Evolutionary conservation across 2,329 filamentous ascomycete species (phyloP).

Genomic region (Fusarium cicatricum): DNA sequence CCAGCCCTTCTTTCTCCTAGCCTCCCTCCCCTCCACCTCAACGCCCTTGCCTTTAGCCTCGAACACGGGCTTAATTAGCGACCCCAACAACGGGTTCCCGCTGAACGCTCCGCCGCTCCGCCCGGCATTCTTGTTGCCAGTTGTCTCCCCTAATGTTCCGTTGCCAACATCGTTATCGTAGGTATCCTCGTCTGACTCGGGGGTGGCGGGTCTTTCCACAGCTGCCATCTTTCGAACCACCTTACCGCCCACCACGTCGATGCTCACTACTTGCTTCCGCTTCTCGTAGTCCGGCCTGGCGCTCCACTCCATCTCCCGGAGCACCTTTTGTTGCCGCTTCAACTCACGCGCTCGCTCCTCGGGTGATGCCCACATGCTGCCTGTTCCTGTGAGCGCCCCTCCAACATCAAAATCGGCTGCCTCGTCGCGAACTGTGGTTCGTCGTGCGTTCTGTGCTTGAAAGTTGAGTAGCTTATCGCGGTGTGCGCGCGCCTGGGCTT

Average conservation of each 20-base stretch:
- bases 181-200: constrained; percentile 54
- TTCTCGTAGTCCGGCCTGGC: constrained; percentile 89
- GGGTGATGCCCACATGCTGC: constrained; percentile 81
- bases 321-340: constrained; percentile 83
- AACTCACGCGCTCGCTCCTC: constrained; percentile 83
- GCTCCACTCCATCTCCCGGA: constrained; percentile 88
- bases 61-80: constrained; percentile 70
- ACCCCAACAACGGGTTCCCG: constrained; percentile 71
- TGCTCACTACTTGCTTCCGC: constrained; percentile 81
- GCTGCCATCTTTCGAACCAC: constrained; percentile 77
- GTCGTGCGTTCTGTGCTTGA: constrained; percentile 83
- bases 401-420: constrained; percentile 70
- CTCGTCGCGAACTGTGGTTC: constrained; percentile 88
- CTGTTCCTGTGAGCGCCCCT: constrained; percentile 54
- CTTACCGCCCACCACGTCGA: constrained; percentile 81
- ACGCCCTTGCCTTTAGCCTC: constrained; percentile 61
- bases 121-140: constrained; percentile 44
- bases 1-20: constrained; percentile 59
- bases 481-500: constrained; percentile 77
- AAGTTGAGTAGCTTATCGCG: constrained; percentile 82
- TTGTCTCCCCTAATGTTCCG: constrained; percentile 46
- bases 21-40: constrained; percentile 50
- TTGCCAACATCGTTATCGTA: constrained; percentile 45
- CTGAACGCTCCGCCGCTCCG: constrained; percentile 68
- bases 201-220: constrained; percentile 64